Evolutionary conservation across 2,329 filamentous ascomycete species (phyloP), one percentile per base, ranked within the genome.

Genomic region (Claviceps monticola): DNA sequence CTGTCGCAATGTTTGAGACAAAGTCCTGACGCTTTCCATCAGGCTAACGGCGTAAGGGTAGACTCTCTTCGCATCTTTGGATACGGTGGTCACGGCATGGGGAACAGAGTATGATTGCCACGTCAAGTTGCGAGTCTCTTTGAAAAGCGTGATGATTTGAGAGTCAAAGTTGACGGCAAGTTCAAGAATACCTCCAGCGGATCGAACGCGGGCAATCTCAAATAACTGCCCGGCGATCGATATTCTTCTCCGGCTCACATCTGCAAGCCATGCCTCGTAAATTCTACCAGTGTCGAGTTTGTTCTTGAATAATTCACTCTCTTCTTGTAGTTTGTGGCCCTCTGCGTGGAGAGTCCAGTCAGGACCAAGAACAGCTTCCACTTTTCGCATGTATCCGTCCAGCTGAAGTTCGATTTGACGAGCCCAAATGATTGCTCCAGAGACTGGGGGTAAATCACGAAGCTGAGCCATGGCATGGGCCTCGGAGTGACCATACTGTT

Each of bases 381-480:
- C 91, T 67, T 96, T 96, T 64, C 89, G 87, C 89, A 99, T 96
- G 67, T 98, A 98, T 11, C 84, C 86, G 62, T 96, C 85, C 9
- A 98, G 80, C 66, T 98, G 93, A 38, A 88, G 83, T 71, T 98
- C 91, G 55, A 99, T 98, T 68, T 98, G 93, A 44, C 88, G 84
- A 23, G 91, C 91, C 86, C 93, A 97, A 50, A 98, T 94, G 58
- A 99, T 96, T 38, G 91, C 91, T 52, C 93, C 94, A 4, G 93
- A 95, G 0, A 98, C 90, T 0, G 94, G 93, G 0, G 93, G 93
- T 16, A 98, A 74, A 68, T 99, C 93, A 56, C 91, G 89, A 53
- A 99, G 76, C 67, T 97, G 91, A 2, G 93, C 90, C 94, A 99
- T 98, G 4, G 89, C 89, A 65, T 97, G 91, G 2, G 93, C 89